Base-by-base conservation (phyloP, 331 rosid species). In the Phaseolus coccineus region DNA sequence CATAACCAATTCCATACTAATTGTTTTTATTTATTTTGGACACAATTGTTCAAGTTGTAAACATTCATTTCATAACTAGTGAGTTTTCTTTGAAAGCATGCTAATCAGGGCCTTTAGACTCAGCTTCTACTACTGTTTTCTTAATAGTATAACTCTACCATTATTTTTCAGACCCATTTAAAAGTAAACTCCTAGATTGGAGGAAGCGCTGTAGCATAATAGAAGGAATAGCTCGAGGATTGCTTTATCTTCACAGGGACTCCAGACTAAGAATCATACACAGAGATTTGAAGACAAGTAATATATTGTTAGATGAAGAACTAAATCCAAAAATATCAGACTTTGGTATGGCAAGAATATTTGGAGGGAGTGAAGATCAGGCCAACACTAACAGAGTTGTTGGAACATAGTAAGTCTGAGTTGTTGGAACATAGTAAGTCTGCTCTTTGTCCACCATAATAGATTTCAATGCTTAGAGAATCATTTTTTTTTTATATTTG, bases 321-420 rank as follows among this genome's bases (percentile, higher is more conserved):
- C 40, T 81, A 8, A 81, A 74, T 81, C 84, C 76, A 33, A 81
- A 81, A 66, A 81, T 81, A 74, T 81, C 76, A 7, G 76, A 81
- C 56, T 81, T 81, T 74, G 84, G 84, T 66, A 81, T 74, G 80
- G 84, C 80, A 0, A 74, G 66, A 81, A 74, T 81, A 13, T 74
- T 74, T 68, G 76, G 71, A 44, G 65, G 52, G 10, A 74, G 13
- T 24, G 84, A 81, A 58, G 65, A 81, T 68, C 72, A 74, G 3
- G 84, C 56, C 9, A 81, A 81, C n/a, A 81, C 84, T 3, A 22
- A 15, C 12, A 74, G 84, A 1, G 22, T 75, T 61, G 71, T 81
- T 33, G 85, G 85, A 14, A 80, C 87, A 1, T 84, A n/a, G n/a
- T n/a, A n/a, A n/a, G n/a, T n/a, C n/a, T n/a, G n/a, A 1, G 22